phyloP scores from a whole-genome alignment of 179 eudicot genomes.

The Silene vulgaris region DNA sequence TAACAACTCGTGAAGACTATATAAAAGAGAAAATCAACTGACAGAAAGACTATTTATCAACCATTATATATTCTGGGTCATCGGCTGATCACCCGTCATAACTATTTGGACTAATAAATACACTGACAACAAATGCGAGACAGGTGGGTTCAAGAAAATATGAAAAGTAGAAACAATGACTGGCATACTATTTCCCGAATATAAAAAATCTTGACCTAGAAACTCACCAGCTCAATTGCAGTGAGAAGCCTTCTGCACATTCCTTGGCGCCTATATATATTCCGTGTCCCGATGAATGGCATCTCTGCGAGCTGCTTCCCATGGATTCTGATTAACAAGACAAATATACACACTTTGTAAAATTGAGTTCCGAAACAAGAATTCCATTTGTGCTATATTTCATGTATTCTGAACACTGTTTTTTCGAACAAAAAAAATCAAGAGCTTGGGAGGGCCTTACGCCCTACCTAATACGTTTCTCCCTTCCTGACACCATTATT shows the following conservation, averaged over 20 bases:
- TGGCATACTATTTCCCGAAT: not conserved
- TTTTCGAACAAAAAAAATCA: too few relatives aligned
- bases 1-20: too few relatives aligned
- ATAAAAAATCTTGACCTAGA: not conserved
- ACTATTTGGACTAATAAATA: not conserved
- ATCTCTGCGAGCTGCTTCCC: conserved; percentile 88
- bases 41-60: too few relatives aligned
- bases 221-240: conserved; percentile 69
- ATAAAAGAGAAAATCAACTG: too few relatives aligned
- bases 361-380: not conserved
- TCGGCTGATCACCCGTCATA: not conserved
- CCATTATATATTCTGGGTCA: not conserved
- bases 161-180: not conserved
- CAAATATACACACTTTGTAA: not conserved
- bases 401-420: too few relatives aligned
- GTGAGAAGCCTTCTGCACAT: conserved; percentile 83
- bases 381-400: too few relatives aligned
- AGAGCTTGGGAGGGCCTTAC: too few relatives aligned
- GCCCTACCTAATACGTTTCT: too few relatives aligned
- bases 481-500: not conserved
- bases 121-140: not conserved
- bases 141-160: not conserved
- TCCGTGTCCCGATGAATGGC: conserved; percentile 95
- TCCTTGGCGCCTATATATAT: conserved; percentile 83
- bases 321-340: conserved; percentile 50